Evolutionary conservation across 2,329 filamentous ascomycete genomes (phyloP), one percentile per base, ranked within the genome.

Genomic region (Drechslerella coelobrocha): DNA sequence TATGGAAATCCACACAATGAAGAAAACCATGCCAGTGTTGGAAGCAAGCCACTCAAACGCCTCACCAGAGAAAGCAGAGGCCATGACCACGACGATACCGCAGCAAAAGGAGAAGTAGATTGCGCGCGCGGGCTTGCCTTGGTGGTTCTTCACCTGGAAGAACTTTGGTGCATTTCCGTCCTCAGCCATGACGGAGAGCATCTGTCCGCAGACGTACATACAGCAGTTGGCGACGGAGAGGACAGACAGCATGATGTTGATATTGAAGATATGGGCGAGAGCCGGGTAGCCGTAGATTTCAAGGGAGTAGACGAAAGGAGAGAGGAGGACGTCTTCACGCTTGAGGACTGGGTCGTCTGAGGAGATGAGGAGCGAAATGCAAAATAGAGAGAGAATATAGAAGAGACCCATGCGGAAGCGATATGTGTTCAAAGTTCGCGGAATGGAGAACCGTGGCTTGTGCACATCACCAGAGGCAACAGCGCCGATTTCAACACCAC

Each of bases 1-100:
- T 37, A 72, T 72, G 23, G 68, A 59, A n/a, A 57, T 51, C 68
- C 68, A 72, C 29, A 72, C 60, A 21, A 72, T 63, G 50, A 72
- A 72, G 61, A 72, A 72, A 23, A 65, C 61, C 68, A 72, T 72
- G 61, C 65, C 68, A n/a, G 68, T 63, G 54, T 63, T 63, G 7
- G 60, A 65, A 21, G 61, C 59, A 9, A 72, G 31, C 68, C 68
- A 72, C 24, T 72, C 60, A 31, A 72, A 72, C 1, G 61, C 60
- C 19, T 55, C 68, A 29, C 26, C 19, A 9, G 59, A 63, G 68
- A 72, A 63, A 14, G 61, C 68, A 31, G 61, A 54, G 8, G 45
- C 41, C 48, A 72, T 60, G 39, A 72, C 61, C 23, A 65, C 68
- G 8, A 37, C 54, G 24, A 65, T 34, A 52, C 68, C 68, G 29